These are phyloP conservation scores for Helenozyma rhizophorensis DNA, from an alignment of 805 yeast genomes.

Conservation along the genomic window DNA sequence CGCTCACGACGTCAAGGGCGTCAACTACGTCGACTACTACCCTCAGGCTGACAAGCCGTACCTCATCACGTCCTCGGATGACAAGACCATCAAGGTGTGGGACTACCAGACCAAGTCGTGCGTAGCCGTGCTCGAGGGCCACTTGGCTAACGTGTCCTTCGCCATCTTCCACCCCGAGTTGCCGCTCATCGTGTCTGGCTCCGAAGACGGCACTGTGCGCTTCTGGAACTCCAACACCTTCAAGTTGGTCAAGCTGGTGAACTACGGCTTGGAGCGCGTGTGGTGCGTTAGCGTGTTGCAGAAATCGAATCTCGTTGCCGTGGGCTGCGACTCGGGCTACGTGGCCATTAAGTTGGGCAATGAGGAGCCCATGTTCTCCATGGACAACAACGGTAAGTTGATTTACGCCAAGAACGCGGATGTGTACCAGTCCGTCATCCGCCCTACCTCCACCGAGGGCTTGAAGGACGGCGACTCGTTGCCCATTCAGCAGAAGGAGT, in stretches of 20 bases:
- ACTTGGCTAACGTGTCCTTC: constrained; percentile 88
- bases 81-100: constrained; percentile 84
- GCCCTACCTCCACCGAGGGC: constrained; percentile 56
- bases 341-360: constrained; percentile 86
- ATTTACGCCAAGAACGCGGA: constrained; percentile 91
- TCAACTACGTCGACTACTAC: constrained; percentile 92
- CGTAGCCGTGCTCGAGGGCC: constrained; percentile 93
- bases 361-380: constrained; percentile 88
- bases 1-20: constrained; percentile 92
- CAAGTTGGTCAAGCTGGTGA: constrained; percentile 86
- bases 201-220: constrained; percentile 92
- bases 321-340: constrained; percentile 94
- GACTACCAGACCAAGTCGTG: constrained; percentile 96
- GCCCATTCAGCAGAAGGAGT: constrained; percentile 76
- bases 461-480: constrained; percentile 78
- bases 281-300: constrained; percentile 88
- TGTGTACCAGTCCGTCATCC: constrained; percentile 77
- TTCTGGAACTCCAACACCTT: constrained; percentile 95
- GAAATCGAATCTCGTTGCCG: constrained; percentile 70
- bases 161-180: constrained; percentile 98
- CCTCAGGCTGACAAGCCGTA: constrained; percentile 98
- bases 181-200: constrained; percentile 91
- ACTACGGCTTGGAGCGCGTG: constrained; percentile 89
- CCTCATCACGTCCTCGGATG: constrained; percentile 87
- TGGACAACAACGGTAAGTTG: constrained; percentile 90